Conservation (phyloP, 148 eudicot species). For the Camellia granthamiana region DNA sequence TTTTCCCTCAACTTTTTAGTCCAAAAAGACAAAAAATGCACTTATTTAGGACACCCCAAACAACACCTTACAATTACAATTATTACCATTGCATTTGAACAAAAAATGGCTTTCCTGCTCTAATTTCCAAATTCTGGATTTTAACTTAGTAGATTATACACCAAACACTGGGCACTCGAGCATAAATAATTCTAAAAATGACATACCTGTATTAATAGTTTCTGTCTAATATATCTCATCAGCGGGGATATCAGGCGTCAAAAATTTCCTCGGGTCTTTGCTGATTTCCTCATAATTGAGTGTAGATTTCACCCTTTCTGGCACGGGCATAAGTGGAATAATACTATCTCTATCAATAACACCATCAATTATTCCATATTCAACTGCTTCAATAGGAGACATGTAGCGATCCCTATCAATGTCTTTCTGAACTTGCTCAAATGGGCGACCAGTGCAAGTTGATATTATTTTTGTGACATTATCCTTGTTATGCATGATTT, state of each 20-base stretch:
- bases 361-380: slow-evolving; percentile 85
- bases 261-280: slow-evolving; percentile 59
- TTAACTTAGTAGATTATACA: not conserved
- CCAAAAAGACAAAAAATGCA: too few relatives aligned
- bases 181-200: not conserved
- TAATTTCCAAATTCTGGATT: not conserved
- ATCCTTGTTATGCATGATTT: slow-evolving; percentile 64
- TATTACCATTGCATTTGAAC: not conserved
- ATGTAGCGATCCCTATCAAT: slow-evolving; percentile 82
- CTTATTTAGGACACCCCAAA: too few relatives aligned
- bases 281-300: slow-evolving; percentile 48
- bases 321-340: slow-evolving; percentile 76
- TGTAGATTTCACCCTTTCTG: slow-evolving; percentile 56
- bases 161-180: not conserved
- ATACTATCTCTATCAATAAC: slow-evolving; percentile 75
- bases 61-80: not conserved
- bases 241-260: slow-evolving; percentile 78
- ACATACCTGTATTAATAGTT: slow-evolving; percentile 6
- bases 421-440: slow-evolving; percentile 75
- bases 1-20: too few relatives aligned
- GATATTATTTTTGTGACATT: slow-evolving; percentile 57
- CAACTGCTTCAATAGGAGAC: slow-evolving; percentile 96
- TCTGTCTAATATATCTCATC: slow-evolving; percentile 58
- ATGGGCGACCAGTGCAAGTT: slow-evolving; percentile 57
- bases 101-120: not conserved